These are phyloP conservation scores for Leccinum brunneo-olivaceum DNA, from an alignment of 1,284 basidiomycete genomes.

Conservation along the genomic window DNA sequence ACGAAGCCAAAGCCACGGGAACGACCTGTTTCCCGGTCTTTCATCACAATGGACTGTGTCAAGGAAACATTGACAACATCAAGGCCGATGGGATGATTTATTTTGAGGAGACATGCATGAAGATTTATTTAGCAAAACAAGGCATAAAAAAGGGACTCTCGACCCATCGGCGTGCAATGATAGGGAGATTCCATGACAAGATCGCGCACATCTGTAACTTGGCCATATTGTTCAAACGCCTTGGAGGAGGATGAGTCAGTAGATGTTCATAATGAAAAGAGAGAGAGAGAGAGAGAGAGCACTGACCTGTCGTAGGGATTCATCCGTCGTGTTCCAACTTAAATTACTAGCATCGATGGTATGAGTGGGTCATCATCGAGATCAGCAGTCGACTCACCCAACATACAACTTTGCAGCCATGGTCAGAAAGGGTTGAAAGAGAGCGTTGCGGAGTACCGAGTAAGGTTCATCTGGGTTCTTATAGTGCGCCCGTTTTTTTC, in stretches of 20 bases:
- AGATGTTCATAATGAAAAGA: no score
- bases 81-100: slow-evolving; percentile 8
- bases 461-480: slow-evolving; percentile 26
- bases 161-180: slow-evolving; percentile 29
- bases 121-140: slow-evolving; percentile 31
- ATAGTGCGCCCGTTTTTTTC: slow-evolving; percentile 26
- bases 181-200: slow-evolving; percentile 35
- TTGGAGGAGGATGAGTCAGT: no score
- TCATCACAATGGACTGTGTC: slow-evolving; percentile 87
- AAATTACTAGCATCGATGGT: slow-evolving; percentile 53
- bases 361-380: slow-evolving; percentile 12
- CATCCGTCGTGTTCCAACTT: slow-evolving; percentile 90
- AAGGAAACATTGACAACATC: slow-evolving; percentile 7
- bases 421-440: slow-evolving; percentile 24
- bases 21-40: slow-evolving; percentile 92
- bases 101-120: slow-evolving; percentile 20
- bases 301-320: slow-evolving; percentile 75
- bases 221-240: slow-evolving; percentile 63
- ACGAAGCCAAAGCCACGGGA: slow-evolving; percentile 97
- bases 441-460: slow-evolving; percentile 10
- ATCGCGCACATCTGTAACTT: slow-evolving; percentile 68
- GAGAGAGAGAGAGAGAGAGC: no score
- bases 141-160: slow-evolving; percentile 22
- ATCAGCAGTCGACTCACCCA: slow-evolving; percentile 56
- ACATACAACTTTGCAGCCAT: slow-evolving; percentile 80